Evolutionary conservation across 2,329 filamentous ascomycete species (phyloP).

Genomic region (Zasmidium cellare): DNA sequence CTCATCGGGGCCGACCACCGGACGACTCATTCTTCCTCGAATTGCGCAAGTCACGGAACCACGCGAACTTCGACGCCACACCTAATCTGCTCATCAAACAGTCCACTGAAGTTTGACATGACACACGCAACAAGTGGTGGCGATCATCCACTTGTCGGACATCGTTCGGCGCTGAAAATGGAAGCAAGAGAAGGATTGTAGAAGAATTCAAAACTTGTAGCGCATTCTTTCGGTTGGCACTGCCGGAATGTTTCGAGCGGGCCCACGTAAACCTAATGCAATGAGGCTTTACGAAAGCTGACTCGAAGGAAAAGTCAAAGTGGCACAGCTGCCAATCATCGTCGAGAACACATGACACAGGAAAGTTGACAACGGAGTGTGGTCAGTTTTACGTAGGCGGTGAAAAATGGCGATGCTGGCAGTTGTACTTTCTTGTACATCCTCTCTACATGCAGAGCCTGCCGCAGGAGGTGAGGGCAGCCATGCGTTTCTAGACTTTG

Average conservation of each 20-base stretch:
- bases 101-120: background rate
- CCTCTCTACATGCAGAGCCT: background rate
- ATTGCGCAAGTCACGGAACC: background rate
- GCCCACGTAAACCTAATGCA: conserved; percentile 7
- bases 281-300: background rate
- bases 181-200: conserved; percentile 6
- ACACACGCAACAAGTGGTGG: background rate
- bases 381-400: background rate
- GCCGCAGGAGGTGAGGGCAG: background rate
- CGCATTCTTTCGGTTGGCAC: conserved; percentile 1
- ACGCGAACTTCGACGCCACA: conserved; percentile 5
- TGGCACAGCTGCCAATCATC: background rate
- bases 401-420: background rate
- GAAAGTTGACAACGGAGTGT: background rate
- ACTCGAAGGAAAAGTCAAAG: background rate
- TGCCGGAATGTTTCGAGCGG: conserved; percentile 1
- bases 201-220: conserved; percentile 10
- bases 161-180: conserved; percentile 3
- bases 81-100: conserved; percentile 4
- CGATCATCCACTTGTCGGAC: conserved; percentile 6
- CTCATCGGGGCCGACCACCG: background rate
- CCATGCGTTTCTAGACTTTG: too few species aligned
- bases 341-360: background rate
- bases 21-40: background rate
- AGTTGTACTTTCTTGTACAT: background rate